Conservation (phyloP, 305 asterid species). For the Plantago coronopus region DNA sequence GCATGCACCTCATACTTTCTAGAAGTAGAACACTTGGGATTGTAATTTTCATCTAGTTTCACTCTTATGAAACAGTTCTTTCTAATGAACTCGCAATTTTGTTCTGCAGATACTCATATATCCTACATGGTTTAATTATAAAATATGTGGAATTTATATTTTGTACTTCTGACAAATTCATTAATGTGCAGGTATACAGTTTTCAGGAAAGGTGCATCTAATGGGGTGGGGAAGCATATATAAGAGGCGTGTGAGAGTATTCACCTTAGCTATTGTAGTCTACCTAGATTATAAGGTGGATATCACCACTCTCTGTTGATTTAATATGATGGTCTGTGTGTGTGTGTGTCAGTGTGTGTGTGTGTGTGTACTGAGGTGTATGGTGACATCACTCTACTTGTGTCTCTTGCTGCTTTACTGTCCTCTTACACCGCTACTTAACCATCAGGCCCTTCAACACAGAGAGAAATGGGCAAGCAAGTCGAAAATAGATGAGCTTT, state of each 20-base stretch:
- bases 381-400: not conserved
- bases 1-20: too few species aligned
- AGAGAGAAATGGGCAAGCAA: slow-evolving; percentile 75
- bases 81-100: too few species aligned
- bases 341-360: not conserved
- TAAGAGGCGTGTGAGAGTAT: slow-evolving; percentile 81
- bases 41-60: too few species aligned
- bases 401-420: slow-evolving; percentile 21
- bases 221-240: slow-evolving; percentile 95
- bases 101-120: too few species aligned
- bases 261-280: slow-evolving; percentile 67
- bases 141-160: too few species aligned
- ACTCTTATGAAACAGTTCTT: too few species aligned
- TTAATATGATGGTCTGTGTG: slow-evolving; percentile 8
- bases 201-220: not conserved
- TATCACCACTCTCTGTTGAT: slow-evolving; percentile 23
- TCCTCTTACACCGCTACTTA: slow-evolving; percentile 22
- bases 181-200: too few species aligned
- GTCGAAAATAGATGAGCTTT: slow-evolving; percentile 60
- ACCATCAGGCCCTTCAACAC: slow-evolving; percentile 65
- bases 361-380: slow-evolving; percentile 5
- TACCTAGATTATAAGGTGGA: slow-evolving; percentile 91
- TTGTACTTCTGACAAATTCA: too few species aligned
- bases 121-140: too few species aligned
- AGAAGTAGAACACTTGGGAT: too few species aligned